Evolutionary conservation across 176 grass and related monocot species (phyloP), one percentile per base, ranked within the genome.

Genomic region (Oryza punctata): DNA sequence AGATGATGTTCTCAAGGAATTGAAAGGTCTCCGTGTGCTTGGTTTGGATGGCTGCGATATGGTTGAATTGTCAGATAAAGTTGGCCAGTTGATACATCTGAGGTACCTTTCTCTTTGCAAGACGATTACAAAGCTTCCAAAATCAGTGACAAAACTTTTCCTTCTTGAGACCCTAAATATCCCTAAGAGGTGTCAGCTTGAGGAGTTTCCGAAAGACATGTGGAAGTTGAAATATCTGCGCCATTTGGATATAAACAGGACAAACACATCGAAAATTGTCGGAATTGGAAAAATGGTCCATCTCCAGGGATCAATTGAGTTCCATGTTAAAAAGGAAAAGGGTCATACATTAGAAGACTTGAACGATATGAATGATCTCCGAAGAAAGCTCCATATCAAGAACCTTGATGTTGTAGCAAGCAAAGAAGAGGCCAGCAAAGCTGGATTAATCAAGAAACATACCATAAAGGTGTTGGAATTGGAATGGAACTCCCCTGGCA

Each of bases 291-390:
- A 81, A 32, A 10, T 89, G 10, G 16, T 65, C 44, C 43, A 86
- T 49, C 73, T 92, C 15, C 86, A 89, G 65, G 86, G 90, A 65
- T 87, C 90, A 32, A 38, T 92, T 70, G 70, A 89, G 49, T 92
- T 92, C 69, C 78, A 86, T 80, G 86, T 92, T 76, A 92, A 89
- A 70, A 89, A n/a, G 41, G 90, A 90, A 40, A 86, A 72, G 10
- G 88, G 88, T 1, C 57, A 86, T 38, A 78, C 33, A 2, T 90
- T 90, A 60, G 76, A 45, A 38, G 60, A 81, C 26, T 54, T 93
- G 65, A 21, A 66, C 63, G 66, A 78, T 45, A 84, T 93, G 85
- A 83, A 66, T 57, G 13, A 60, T 85, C 81, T 90, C 18, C 43
- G 65, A 13, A 69, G 76, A 69, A 63, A 87, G 37, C 84, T 89